Base-by-base conservation (phyloP, 2,329 filamentous ascomycete species). In the Cladosporium velox region DNA sequence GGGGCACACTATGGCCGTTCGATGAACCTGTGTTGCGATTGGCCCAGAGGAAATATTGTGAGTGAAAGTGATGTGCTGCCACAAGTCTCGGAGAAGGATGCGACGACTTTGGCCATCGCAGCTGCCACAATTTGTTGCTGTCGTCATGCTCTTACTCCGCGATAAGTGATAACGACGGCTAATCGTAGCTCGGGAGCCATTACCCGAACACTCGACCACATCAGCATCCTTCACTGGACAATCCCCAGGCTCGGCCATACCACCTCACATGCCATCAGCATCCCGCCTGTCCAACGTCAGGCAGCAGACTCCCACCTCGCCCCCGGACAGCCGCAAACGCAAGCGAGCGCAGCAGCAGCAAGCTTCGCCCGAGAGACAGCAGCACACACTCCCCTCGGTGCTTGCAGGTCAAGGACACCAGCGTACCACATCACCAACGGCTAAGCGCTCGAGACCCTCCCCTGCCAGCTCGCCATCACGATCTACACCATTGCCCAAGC, bases 401-500 rank as follows among this genome's bases (percentile, higher is more conserved):
- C 79, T 84, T 69, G 77, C 80, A 38, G 68, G 69, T 34, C 70
- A 74, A 32, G 72, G 74, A 64, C 71, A 76, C 44, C 70, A 70
- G n/a, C 59, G 67, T 28, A 49, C 26, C 21, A 65, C 34, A 35
- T 77, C 77, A 26, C 77, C 79, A 18, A 72, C 70, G 51, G 77
- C 70, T 69, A 84, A 85, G 70, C 80, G 81, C 57, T 72, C 73
- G 52, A 78, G 77, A 67, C 67, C 75, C 58, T 77, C 77, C 41
- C 70, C 72, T 47, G 68, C 74, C 35, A 69, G 74, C 18, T 61
- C 68, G 18, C 65, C 69, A 24, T 65, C 70, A 38, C 64, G 54
- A 34, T 52, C 66, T 6, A 72, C 71, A 38, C 68, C 72, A 21
- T n/a, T 64, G 61, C 68, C 67, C 21, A 62, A 59, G 61, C 59